phyloP scores from a whole-genome alignment of 225 moss, liverwort and hornwort species.

The Marchantia paleacea region DNA sequence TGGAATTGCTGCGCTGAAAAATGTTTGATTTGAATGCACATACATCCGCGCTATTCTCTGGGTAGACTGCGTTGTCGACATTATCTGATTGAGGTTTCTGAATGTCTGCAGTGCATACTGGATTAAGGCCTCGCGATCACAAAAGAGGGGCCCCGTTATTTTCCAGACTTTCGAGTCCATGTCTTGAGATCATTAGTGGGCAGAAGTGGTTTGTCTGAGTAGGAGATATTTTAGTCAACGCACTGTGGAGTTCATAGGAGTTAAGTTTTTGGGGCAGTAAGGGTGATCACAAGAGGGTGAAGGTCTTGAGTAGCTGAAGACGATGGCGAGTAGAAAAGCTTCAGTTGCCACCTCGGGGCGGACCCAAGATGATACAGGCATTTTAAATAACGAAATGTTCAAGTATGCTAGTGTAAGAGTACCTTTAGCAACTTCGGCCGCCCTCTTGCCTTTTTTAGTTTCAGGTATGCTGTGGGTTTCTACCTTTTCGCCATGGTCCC shows the following conservation, averaged over 20 bases:
- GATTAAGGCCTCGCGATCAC: neutral
- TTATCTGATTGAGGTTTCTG: neutral
- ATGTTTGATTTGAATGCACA: too few relatives aligned
- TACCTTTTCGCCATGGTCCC: conserved; percentile 53
- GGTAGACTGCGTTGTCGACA: neutral
- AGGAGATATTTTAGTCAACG: neutral
- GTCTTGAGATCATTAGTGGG: neutral
- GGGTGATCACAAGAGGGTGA: neutral
- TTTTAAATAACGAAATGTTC: conserved; percentile 31
- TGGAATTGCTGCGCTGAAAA: neutral
- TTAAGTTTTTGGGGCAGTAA: neutral
- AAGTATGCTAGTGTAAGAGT: conserved; percentile 38
- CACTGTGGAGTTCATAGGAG: too few relatives aligned
- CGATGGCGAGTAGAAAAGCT: conserved; percentile 29
- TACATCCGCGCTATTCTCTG: too few relatives aligned
- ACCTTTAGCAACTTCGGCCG: conserved; percentile 48
- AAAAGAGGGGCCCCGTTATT: too few relatives aligned
- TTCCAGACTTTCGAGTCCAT: too few relatives aligned
- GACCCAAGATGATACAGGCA: conserved; percentile 36
- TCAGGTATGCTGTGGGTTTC: conserved; percentile 57
- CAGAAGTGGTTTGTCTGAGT: neutral
- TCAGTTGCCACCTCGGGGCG: conserved; percentile 22
- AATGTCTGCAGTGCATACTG: neutral
- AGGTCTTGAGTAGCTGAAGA: neutral
- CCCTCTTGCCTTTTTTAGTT: conserved; percentile 44